Evolutionary conservation across 1,139 yeast genomes (phyloP).

Genomic region (Saccharomycopsis hybrid): DNA sequence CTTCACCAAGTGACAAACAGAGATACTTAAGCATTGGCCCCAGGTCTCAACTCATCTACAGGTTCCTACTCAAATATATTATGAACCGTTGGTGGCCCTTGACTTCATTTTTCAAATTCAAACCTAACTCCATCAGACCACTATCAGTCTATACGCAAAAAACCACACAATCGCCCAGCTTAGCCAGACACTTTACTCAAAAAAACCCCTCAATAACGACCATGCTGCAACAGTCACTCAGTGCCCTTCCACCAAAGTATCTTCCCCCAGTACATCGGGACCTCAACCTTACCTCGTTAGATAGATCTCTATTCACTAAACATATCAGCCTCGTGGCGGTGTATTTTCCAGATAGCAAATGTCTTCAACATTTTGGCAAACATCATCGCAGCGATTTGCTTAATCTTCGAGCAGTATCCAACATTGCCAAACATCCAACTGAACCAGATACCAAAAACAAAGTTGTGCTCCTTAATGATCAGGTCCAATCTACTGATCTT

Average conservation of each 20-base stretch:
- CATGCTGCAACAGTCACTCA: no score
- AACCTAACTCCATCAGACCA: no score
- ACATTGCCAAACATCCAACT: conserved; percentile 41
- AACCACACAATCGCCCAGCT: no score
- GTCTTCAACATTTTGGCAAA: conserved; percentile 33
- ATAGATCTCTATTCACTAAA: conserved; percentile 14
- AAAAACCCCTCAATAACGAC: no score
- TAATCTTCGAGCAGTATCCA: conserved; percentile 57
- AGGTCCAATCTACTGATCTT: conserved; percentile 28
- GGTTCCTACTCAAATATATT: no score
- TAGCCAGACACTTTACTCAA: no score
- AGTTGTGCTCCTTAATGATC: conserved; percentile 59
- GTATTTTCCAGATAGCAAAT: conserved; percentile 59
- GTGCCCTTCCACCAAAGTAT: conserved; percentile 8
- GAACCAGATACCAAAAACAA: conserved; percentile 39
- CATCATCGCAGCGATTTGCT: conserved; percentile 48
- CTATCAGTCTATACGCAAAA: no score
- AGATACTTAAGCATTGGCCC: no score
- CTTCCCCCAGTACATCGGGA: conserved; percentile 14
- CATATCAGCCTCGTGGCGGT: conserved; percentile 11
- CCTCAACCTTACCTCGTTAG: conserved; percentile 1
- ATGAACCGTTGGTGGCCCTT: no score
- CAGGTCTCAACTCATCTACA: no score
- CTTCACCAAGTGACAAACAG: no score
- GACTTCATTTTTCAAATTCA: no score